A percentile compares a stretch with the other conserved stretches of the same genome.
These are phyloP conservation scores for Asterella californica DNA, from an alignment of 225 moss, liverwort and hornwort genomes.

Conservation along the genomic window DNA sequence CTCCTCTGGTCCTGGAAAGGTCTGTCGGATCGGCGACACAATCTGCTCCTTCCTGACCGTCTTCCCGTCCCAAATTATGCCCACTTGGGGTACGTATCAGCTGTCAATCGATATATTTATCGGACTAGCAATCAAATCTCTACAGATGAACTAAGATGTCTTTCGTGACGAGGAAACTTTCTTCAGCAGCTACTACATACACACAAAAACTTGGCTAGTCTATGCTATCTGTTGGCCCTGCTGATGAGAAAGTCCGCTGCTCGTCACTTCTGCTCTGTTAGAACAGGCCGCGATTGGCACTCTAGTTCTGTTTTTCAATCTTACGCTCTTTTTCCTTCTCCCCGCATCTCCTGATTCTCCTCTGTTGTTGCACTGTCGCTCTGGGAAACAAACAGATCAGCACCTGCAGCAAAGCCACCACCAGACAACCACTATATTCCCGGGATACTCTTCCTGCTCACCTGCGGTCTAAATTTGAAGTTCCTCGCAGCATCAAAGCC, in stretches of 20 bases:
- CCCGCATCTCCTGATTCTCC: background rate
- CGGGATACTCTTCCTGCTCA: slow-evolving; percentile 10
- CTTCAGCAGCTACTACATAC: slow-evolving; percentile 1
- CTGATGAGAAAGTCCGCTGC: slow-evolving; percentile 5
- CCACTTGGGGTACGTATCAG: background rate
- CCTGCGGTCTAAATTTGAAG: background rate
- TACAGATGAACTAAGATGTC: background rate
- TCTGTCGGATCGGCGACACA: background rate
- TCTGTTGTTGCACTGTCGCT: background rate
- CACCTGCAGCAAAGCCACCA: slow-evolving; percentile 1
- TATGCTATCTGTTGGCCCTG: slow-evolving; percentile 3
- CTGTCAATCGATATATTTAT: background rate
- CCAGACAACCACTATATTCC: slow-evolving; percentile 1
- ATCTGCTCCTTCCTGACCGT: background rate
- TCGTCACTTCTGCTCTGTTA: background rate
- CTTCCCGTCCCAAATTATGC: background rate
- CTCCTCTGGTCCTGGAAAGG: background rate
- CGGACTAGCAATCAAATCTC: background rate
- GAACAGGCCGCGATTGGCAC: background rate
- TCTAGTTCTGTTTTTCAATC: slow-evolving; percentile 1
- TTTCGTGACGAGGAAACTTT: background rate
- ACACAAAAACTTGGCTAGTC: background rate
- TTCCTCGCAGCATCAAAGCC: background rate
- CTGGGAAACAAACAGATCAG: background rate
- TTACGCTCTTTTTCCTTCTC: background rate